Evolutionary conservation across 352 stramenopile species (phyloP).

Genomic region (Globisporangium mamillatum): DNA sequence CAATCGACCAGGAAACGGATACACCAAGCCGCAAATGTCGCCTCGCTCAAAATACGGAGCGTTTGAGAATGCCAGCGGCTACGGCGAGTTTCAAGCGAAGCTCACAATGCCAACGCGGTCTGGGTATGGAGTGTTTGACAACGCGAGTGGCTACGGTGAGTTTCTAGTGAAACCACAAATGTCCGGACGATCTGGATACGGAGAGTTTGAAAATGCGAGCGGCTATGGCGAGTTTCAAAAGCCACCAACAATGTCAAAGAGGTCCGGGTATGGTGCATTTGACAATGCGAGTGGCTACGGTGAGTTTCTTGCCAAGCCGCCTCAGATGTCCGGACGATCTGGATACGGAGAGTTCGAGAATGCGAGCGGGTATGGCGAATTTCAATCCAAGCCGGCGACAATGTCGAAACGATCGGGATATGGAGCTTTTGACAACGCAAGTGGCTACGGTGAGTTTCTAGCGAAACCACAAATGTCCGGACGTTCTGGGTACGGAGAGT

Average conservation of each 20-base stretch:
- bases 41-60: conserved; percentile 22
- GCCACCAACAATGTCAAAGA: not conserved
- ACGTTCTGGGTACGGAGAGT: conserved; percentile 30
- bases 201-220: conserved; percentile 31
- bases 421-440: conserved; percentile 32
- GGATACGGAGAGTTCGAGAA: conserved; percentile 31
- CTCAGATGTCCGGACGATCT: conserved; percentile 13
- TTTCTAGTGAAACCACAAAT: conserved; percentile 13
- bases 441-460: conserved; percentile 32
- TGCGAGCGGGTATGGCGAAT: conserved; percentile 30
- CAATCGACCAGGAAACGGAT: not conserved
- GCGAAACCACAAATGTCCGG: conserved; percentile 7
- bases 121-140: conserved; percentile 33
- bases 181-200: conserved; percentile 26
- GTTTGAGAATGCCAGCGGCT: conserved; percentile 37
- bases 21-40: not conserved
- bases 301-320: conserved; percentile 12
- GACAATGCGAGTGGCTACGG: conserved; percentile 36
- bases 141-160: conserved; percentile 34
- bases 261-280: conserved; percentile 32
- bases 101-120: conserved; percentile 13
- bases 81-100: conserved; percentile 24
- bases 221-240: conserved; percentile 30
- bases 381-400: not conserved
- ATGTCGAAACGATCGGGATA: conserved; percentile 25